phyloP scores from a whole-genome alignment of 176 grass and related monocot species.

The Musa beccarii region DNA sequence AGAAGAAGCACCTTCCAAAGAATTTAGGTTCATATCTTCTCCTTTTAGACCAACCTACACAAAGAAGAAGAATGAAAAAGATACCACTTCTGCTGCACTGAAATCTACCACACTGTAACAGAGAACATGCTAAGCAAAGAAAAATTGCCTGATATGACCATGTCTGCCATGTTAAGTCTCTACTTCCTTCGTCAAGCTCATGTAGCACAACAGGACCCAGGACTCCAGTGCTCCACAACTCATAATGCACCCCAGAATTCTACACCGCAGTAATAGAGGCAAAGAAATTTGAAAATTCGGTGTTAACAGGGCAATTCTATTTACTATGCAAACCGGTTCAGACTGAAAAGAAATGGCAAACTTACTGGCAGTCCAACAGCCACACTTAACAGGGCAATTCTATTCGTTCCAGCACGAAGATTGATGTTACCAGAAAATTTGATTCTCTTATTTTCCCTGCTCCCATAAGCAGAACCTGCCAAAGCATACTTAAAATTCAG shows the following conservation, averaged over 20 bases:
- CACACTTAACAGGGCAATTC: conserved; percentile 76
- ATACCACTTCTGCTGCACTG: not conserved
- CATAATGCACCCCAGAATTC: conserved; percentile 92
- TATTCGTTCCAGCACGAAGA: conserved; percentile 76
- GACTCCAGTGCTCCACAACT: conserved; percentile 87
- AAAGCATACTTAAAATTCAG: conserved; percentile 5
- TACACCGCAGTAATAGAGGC: conserved; percentile 18
- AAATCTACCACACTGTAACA: conserved; percentile 5
- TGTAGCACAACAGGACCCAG: conserved; percentile 75
- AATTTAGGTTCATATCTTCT: conserved; percentile 93
- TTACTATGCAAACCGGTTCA: not conserved
- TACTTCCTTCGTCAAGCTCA: conserved; percentile 65
- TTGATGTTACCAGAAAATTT: conserved; percentile 58
- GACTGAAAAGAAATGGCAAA: conserved; percentile 1
- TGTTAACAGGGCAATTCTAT: not conserved
- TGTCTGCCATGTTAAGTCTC: conserved; percentile 82
- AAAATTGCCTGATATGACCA: conserved; percentile 81
- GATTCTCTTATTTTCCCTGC: conserved; percentile 68
- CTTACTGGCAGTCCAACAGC: conserved; percentile 84
- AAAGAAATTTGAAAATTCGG: not conserved
- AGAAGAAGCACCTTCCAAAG: conserved; percentile 59
- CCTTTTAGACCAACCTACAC: conserved; percentile 83
- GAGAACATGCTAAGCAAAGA: not conserved
- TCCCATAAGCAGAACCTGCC: conserved; percentile 83
- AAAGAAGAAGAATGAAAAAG: not conserved